These are phyloP conservation scores for Trichoderma asperellum DNA, from an alignment of 2,329 filamentous ascomycete species.

Conservation along the genomic window DNA sequence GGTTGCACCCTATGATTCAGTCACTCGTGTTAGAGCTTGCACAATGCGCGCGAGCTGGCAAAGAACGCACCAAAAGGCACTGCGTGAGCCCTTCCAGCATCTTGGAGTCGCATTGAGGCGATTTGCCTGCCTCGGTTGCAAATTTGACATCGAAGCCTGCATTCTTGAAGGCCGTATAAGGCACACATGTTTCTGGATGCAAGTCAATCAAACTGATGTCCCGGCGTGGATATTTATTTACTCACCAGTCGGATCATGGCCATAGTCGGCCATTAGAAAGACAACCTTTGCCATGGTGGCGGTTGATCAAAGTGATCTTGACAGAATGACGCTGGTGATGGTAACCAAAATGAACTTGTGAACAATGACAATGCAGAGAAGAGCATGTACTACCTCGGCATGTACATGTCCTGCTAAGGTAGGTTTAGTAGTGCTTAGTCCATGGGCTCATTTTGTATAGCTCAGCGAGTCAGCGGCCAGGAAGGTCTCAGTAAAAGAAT, in stretches of 20 bases:
- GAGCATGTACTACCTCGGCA: not conserved
- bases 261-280: constrained; percentile 59
- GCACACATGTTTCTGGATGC: constrained; percentile 53
- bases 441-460: not conserved
- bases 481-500: not conserved
- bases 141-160: constrained; percentile 54
- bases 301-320: not conserved
- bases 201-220: not conserved
- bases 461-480: not conserved
- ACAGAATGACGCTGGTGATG: not conserved
- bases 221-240: not conserved
- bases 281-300: constrained; percentile 43
- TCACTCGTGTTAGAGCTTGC: not conserved
- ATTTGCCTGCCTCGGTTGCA: constrained; percentile 54
- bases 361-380: not conserved
- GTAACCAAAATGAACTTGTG: not conserved
- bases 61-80: constrained; percentile 49
- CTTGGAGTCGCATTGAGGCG: constrained; percentile 53
- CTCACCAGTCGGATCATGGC: constrained; percentile 58
- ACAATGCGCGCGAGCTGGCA: not conserved
- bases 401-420: not conserved
- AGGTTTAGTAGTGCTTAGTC: not conserved
- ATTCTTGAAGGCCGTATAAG: constrained; percentile 52
- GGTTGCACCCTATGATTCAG: constrained; percentile 47
- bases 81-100: constrained; percentile 55